Evolutionary conservation across 2,329 filamentous ascomycete genomes (phyloP).

Genomic region (Tolypocladium cylindrosporum): DNA sequence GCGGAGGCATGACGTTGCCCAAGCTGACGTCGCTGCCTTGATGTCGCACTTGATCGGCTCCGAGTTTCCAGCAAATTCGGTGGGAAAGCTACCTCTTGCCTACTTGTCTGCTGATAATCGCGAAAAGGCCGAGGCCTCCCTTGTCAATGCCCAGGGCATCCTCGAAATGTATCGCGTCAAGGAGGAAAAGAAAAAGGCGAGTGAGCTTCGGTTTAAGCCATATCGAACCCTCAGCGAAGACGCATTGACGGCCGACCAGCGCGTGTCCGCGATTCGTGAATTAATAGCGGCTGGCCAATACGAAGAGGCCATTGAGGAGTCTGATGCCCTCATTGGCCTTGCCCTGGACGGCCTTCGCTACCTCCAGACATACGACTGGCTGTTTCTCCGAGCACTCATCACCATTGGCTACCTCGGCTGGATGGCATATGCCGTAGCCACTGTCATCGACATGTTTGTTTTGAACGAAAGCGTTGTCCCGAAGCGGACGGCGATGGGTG

Average conservation of each 20-base stretch:
- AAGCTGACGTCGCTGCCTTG: slow-evolving; percentile 87
- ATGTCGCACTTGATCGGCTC: slow-evolving; percentile 89
- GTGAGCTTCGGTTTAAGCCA: slow-evolving; percentile 66
- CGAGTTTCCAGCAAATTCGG: slow-evolving; percentile 91
- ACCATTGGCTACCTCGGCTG: slow-evolving; percentile 89
- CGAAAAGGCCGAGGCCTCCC: slow-evolving; percentile 73
- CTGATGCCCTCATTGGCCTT: slow-evolving; percentile 64
- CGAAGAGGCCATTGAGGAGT: slow-evolving; percentile 70
- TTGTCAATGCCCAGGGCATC: slow-evolving; percentile 78
- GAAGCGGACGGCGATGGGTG: slow-evolving; percentile 49
- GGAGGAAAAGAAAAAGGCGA: slow-evolving; percentile 70
- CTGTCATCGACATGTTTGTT: slow-evolving; percentile 80
- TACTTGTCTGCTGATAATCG: slow-evolving; percentile 64
- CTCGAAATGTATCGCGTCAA: slow-evolving; percentile 96
- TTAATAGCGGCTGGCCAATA: slow-evolving; percentile 58
- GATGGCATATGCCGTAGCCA: slow-evolving; percentile 87
- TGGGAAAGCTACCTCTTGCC: slow-evolving; percentile 80
- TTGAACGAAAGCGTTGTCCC: slow-evolving; percentile 59
- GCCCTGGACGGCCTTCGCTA: slow-evolving; percentile 80
- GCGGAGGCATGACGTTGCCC: slow-evolving; percentile 79
- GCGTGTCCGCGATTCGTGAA: slow-evolving; percentile 55
- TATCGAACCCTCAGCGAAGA: slow-evolving; percentile 60
- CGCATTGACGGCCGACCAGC: slow-evolving; percentile 52
- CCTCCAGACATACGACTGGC: slow-evolving; percentile 96
- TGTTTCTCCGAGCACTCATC: slow-evolving; percentile 82